Evolutionary conservation across 176 grass and related monocot genomes (phyloP).

Genomic region (Cymbopogon citratus): DNA sequence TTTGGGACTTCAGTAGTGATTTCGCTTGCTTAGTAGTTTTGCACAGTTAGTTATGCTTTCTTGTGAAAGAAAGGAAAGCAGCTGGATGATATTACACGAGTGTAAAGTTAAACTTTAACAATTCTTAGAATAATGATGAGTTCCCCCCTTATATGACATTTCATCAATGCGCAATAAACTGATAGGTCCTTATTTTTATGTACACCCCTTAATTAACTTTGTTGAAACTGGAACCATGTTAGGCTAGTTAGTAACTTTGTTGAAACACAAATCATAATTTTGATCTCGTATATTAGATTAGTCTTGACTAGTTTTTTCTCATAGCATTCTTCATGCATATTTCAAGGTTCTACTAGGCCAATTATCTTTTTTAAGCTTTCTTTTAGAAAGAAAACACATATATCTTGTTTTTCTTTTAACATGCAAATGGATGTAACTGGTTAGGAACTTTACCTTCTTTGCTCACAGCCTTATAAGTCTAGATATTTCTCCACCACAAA

Average conservation of each 20-base stretch:
- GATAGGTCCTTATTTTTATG: not conserved
- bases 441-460: not conserved
- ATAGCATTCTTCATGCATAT: not conserved
- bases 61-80: no score
- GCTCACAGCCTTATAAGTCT: not conserved
- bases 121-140: no score
- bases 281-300: not conserved
- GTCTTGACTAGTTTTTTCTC: not conserved
- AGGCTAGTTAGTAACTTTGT: not conserved
- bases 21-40: no score
- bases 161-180: not conserved
- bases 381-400: not conserved
- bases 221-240: not conserved
- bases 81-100: no score
- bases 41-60: no score
- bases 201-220: not conserved
- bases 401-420: no score
- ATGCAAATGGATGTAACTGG: not conserved
- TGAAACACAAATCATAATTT: not conserved
- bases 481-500: not conserved
- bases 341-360: not conserved
- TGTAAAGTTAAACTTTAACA: no score
- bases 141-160: no score
- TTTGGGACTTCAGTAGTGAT: no score
- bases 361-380: not conserved